Evolutionary conservation across 257 asterid species (phyloP).

Genomic region (Schizonepeta tenuifolia): DNA sequence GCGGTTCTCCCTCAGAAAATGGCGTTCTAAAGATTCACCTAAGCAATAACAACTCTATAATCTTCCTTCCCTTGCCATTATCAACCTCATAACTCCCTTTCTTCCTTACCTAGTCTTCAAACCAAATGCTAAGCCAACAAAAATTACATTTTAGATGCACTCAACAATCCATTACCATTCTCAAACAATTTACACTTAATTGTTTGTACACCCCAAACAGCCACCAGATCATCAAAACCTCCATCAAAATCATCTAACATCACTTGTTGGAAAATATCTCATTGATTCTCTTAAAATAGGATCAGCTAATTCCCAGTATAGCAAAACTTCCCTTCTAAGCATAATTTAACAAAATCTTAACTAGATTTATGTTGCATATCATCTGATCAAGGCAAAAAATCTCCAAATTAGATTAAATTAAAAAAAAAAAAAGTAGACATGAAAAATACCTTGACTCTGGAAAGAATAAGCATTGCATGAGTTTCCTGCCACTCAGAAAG

Average conservation of each 20-base stretch:
- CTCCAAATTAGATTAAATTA: neutral
- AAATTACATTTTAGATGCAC: conserved; percentile 20
- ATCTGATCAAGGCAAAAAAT: neutral
- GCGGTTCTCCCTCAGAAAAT: too few species aligned
- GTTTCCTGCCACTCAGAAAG: conserved; percentile 90
- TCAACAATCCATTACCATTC: neutral
- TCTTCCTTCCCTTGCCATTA: neutral
- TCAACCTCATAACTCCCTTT: conserved; percentile 6
- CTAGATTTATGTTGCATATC: neutral
- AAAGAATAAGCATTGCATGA: conserved; percentile 80
- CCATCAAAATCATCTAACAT: neutral
- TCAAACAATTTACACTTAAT: too few species aligned
- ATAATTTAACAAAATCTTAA: neutral
- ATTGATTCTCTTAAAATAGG: neutral
- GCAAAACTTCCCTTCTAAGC: conserved; percentile 9
- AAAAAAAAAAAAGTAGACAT: neutral
- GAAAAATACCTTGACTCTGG: conserved; percentile 67
- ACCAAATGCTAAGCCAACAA: conserved; percentile 14
- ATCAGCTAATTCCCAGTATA: neutral
- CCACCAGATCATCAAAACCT: too few species aligned
- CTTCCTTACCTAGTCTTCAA: conserved; percentile 21
- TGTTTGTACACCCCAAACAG: too few species aligned
- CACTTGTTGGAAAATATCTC: neutral
- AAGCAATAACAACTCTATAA: neutral
- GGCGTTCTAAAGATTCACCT: too few species aligned